A percentile compares a stretch with the other conserved stretches of the same genome.
phyloP scores from a whole-genome alignment of 306 rosid species.

The Pterocarpus santalinus region DNA sequence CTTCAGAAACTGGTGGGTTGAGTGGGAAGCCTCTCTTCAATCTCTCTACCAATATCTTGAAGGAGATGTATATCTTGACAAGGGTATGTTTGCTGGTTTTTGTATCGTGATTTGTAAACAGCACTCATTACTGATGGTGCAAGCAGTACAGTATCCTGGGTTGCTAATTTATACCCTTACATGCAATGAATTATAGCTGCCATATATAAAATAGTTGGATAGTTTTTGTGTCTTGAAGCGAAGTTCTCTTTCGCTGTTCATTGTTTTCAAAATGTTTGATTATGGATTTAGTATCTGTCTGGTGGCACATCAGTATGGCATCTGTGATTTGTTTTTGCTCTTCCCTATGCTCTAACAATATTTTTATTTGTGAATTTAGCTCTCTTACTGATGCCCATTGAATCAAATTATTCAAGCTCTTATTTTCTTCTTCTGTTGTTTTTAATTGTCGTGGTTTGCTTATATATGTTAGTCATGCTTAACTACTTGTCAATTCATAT shows the following conservation, averaged over 20 bases:
- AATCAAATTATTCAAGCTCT: background rate
- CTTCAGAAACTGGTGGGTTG: conserved; percentile 90
- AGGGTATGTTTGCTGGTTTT: conserved; percentile 67
- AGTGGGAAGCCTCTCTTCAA: conserved; percentile 97
- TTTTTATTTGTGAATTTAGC: background rate
- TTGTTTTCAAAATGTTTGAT: background rate
- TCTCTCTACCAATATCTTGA: conserved; percentile 77
- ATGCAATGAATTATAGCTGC: conserved; percentile 7
- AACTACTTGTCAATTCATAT: conserved; percentile 46
- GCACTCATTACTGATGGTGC: conserved; percentile 12
- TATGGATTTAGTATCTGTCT: conserved; percentile 5
- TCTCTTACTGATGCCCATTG: background rate
- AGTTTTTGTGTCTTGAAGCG: background rate
- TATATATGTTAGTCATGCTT: conserved; percentile 12
- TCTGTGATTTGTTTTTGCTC: conserved; percentile 31
- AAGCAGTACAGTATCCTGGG: background rate
- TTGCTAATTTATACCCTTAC: conserved; percentile 14
- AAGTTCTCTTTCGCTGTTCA: conserved; percentile 24
- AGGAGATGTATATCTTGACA: conserved; percentile 90
- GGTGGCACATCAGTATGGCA: background rate
- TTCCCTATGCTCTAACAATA: background rate
- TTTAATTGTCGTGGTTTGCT: conserved; percentile 1
- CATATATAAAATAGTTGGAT: conserved; percentile 6
- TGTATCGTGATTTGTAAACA: conserved; percentile 26
- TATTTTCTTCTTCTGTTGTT: background rate